phyloP scores from a whole-genome alignment of 2,329 filamentous ascomycete genomes.

The Westerdykella ornata region DNA sequence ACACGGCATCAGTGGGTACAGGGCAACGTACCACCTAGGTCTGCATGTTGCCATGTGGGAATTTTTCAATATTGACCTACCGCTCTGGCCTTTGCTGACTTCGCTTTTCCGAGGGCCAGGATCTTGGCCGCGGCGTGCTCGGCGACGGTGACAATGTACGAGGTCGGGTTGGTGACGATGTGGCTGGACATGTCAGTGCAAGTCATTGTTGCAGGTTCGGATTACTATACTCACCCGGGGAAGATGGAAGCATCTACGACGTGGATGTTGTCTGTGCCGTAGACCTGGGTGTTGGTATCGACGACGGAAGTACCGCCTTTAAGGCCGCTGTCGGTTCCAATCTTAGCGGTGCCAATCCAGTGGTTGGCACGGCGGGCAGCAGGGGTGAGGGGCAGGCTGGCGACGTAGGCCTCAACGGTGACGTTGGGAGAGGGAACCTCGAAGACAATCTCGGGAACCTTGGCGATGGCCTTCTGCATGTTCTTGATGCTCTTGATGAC shows the following conservation, averaged over 20 bases:
- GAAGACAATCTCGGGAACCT: slow-evolving; percentile 51
- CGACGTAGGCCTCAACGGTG: slow-evolving; percentile 52
- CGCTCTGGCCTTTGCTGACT: not conserved
- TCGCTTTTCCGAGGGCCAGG: slow-evolving; percentile 26
- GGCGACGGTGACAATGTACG: slow-evolving; percentile 33
- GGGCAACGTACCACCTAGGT: slow-evolving; percentile 1
- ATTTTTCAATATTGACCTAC: too few species aligned
- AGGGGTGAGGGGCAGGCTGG: slow-evolving; percentile 38
- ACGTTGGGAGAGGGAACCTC: slow-evolving; percentile 47
- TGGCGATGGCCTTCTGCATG: slow-evolving; percentile 49
- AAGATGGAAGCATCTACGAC: slow-evolving; percentile 46
- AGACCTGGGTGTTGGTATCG: slow-evolving; percentile 46
- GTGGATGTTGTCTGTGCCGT: slow-evolving; percentile 42
- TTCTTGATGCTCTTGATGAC: slow-evolving; percentile 60
- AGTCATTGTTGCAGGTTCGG: not conserved
- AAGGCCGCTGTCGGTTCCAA: slow-evolving; percentile 42
- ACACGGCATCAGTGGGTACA: not conserved
- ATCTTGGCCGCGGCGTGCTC: slow-evolving; percentile 38
- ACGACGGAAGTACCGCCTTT: slow-evolving; percentile 42
- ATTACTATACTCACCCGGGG: slow-evolving; percentile 30
- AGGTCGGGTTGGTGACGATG: slow-evolving; percentile 35
- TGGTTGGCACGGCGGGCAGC: slow-evolving; percentile 40
- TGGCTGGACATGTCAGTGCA: slow-evolving; percentile 19
- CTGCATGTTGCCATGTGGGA: too few species aligned
- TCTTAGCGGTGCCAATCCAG: slow-evolving; percentile 53